Evolutionary conservation across 371 early-diverging fungal species (phyloP).

Genomic region (Mortierella sp.): DNA sequence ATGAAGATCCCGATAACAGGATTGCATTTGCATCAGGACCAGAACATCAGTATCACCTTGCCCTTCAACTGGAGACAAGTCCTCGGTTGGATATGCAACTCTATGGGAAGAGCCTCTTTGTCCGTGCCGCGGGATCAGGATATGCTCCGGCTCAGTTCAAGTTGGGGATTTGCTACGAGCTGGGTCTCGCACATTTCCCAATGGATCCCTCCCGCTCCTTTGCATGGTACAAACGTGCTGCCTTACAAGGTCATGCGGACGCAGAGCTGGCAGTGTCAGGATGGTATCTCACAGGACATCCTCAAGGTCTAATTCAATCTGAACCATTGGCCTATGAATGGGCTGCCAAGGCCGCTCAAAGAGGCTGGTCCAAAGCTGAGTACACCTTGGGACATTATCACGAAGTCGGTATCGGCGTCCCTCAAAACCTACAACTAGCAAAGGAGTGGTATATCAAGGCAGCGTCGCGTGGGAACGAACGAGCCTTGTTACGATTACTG

Average conservation of each 20-base stretch:
- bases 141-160: slow-evolving; percentile 79
- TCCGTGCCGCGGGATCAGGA: slow-evolving; percentile 64
- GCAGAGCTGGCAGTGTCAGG: slow-evolving; percentile 94
- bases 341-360: slow-evolving; percentile 87
- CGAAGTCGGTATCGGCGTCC: slow-evolving; percentile 90
- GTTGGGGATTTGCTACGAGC: slow-evolving; percentile 88
- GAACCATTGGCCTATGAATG: slow-evolving; percentile 93
- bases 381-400: slow-evolving; percentile 94
- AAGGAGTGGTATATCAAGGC: slow-evolving; percentile 81
- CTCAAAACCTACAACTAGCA: slow-evolving; percentile 73
- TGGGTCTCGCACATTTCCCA: slow-evolving; percentile 69
- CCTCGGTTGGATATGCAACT: slow-evolving; percentile 29
- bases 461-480: slow-evolving; percentile 60
- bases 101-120: slow-evolving; percentile 54
- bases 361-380: slow-evolving; percentile 91
- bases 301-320: slow-evolving; percentile 75
- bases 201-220: slow-evolving; percentile 79
- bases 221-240: slow-evolving; percentile 85
- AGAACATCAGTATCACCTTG: slow-evolving; percentile 47
- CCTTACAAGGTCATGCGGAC: slow-evolving; percentile 91
- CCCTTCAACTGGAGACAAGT: slow-evolving; percentile 48
- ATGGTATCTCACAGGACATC: slow-evolving; percentile 94
- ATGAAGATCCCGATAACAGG: slow-evolving; percentile 28
- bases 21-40: slow-evolving; percentile 39
- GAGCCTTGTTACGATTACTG: slow-evolving; percentile 37